phyloP scores from a whole-genome alignment of 306 rosid species.

The Aeschynomene evenia region DNA sequence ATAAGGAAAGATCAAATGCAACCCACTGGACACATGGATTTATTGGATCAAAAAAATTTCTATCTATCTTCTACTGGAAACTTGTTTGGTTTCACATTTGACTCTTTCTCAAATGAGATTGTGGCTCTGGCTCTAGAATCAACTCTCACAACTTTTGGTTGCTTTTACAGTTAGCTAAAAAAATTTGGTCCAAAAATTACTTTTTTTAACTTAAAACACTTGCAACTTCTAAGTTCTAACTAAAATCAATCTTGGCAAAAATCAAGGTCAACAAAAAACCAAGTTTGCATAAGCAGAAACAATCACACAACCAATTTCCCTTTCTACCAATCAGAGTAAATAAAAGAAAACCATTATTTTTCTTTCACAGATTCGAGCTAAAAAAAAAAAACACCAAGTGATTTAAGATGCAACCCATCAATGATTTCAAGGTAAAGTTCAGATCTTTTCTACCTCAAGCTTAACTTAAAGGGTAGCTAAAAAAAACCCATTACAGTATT shows the following conservation, averaged over 20 bases:
- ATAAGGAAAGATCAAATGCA: not conserved
- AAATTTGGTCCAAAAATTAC: not conserved
- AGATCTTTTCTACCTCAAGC: not conserved
- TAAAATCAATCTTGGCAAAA: not conserved
- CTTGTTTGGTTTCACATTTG: not conserved
- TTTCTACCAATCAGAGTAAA: not conserved
- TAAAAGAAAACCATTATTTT: too few species aligned
- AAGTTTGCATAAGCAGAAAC: not conserved
- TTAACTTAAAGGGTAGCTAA: not conserved
- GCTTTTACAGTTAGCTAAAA: not conserved
- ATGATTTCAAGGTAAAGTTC: not conserved
- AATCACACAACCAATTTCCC: not conserved
- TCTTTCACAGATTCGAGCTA: not conserved
- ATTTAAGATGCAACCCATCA: not conserved
- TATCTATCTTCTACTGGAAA: not conserved
- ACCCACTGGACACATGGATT: not conserved
- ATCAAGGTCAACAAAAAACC: not conserved
- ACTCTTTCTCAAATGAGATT: not conserved
- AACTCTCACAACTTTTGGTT: not conserved
- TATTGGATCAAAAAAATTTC: not conserved
- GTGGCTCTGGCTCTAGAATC: not conserved
- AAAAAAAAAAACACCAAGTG: not conserved
- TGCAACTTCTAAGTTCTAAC: not conserved
- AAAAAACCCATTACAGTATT: not conserved
- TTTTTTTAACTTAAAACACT: not conserved